Base-by-base conservation (phyloP, 371 early-diverging fungal species). In the Mucor lusitanicus region DNA sequence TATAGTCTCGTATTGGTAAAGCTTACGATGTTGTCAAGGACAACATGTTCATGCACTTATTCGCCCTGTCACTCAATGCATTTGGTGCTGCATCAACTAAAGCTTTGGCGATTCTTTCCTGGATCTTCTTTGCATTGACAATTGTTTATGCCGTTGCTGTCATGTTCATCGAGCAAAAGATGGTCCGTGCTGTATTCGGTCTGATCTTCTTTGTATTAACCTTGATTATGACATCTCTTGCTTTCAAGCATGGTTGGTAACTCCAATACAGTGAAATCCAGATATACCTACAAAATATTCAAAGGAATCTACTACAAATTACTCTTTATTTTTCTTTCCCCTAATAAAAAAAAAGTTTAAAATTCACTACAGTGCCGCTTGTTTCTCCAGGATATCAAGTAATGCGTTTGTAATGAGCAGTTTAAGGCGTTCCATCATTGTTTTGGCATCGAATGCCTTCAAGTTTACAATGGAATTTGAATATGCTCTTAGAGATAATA, bases 161-260 rank as follows among this genome's bases (percentile, higher is more conserved):
- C 19, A 23, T 64, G 23, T 55, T 64, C 23, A 57, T 64, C 3
- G 33, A 32, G 8, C 44, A 64, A 28, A 64, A 64, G n/a, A 44
- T 57, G 6, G 27, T 64, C 17, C 64, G 46, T 44, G 32, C 21
- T 30, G 21, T 32, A 6, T 64, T 48, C 32, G n/a, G 40, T 23
- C 57, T 64, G 15, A 44, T 44, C 21, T 64, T 64, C 64, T 64
- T 64, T 64, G 64, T 64, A 21, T 33, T 64, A n/a, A 57, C 39
- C 19, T 28, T 57, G 33, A 64, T 57, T 32, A 57, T 56, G 57
- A 32, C 56, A n/a, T 32, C 44, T 21, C 46, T 64, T 40, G 64
- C 64, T 32, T 57, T 55, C 21, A 64, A 64, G 23, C 46, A 64
- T 3, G 64, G 57, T 13, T 64, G 64, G 64, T 64, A 64, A 39